Percentiles rank a stretch among this genome's conserved stretches.
Evolutionary conservation across 805 yeast genomes (phyloP).

Genomic region (Ogataea zsoltii): DNA sequence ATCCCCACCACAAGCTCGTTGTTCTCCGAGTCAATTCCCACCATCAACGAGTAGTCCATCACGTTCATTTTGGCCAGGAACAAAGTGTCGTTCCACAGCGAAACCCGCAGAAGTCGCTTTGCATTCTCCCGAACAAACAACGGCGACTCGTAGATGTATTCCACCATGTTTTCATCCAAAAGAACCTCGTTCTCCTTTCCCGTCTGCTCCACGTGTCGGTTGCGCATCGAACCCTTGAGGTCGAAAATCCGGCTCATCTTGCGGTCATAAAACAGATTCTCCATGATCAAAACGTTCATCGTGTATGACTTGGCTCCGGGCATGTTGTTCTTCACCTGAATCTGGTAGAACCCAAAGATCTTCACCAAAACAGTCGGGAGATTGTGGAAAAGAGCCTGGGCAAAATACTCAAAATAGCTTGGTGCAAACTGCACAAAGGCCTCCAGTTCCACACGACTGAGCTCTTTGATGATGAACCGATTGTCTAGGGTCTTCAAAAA

Average conservation of each 20-base stretch:
- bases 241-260: slow-evolving; percentile 88
- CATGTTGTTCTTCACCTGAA: slow-evolving; percentile 77
- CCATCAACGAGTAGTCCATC: slow-evolving; percentile 95
- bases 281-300: slow-evolving; percentile 94
- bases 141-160: slow-evolving; percentile 94
- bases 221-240: slow-evolving; percentile 96
- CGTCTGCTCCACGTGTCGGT: slow-evolving; percentile 94
- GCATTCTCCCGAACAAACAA: slow-evolving; percentile 91
- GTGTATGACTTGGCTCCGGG: slow-evolving; percentile 71
- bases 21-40: slow-evolving; percentile 78
- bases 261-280: slow-evolving; percentile 83
- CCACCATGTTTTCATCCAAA: slow-evolving; percentile 97
- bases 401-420: slow-evolving; percentile 92
- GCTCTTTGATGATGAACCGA: slow-evolving; percentile 83
- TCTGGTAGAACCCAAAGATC: slow-evolving; percentile 93
- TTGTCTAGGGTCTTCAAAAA: slow-evolving; percentile 91
- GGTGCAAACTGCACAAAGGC: slow-evolving; percentile 96
- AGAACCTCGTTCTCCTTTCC: slow-evolving; percentile 94
- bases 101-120: slow-evolving; percentile 80
- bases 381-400: slow-evolving; percentile 92
- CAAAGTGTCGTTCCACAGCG: slow-evolving; percentile 92
- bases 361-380: slow-evolving; percentile 93
- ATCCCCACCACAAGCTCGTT: slow-evolving; percentile 86
- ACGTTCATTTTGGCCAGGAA: slow-evolving; percentile 96
- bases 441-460: slow-evolving; percentile 85